Base-by-base conservation (phyloP, 2,329 filamentous ascomycete species). In the Trichoderma guizhouense region DNA sequence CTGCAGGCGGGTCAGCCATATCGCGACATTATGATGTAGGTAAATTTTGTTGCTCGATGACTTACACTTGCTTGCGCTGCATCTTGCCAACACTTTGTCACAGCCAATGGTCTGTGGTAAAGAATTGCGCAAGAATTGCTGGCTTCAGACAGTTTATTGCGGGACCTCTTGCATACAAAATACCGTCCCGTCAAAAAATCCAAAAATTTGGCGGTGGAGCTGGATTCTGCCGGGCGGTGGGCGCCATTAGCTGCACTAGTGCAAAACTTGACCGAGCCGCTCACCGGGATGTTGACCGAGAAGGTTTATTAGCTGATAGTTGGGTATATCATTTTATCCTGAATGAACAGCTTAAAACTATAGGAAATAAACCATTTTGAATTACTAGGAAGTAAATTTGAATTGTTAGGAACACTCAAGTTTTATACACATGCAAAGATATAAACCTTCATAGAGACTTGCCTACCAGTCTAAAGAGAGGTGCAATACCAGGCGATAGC, bases 31-130 rank as follows among this genome's bases (percentile, higher is more conserved):
- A 60, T 34, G 34, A 53, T 24, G 1, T 15, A 12, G 6, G 36
- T 12, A 11, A 11, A 18, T 30, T 30, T 39, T 21, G 30, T 3
- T 36, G 24, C n/a, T 36, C 28, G 24, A 36, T 6, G 21, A 80
- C 84, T 76, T 82, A 86, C 83, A 87, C 83, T 78, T 84, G 83
- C 80, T 90, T 91, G 79, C 89, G 88, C 80, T 87, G 84, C 89
- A 89, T 89, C 66, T 79, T 86, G 76, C 73, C 72, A 72, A 74
- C 73, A 71, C 75, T 76, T 76, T 74, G 68, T 72, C 71, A 70
- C 74, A 73, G 72, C 71, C 74, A 76, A 79, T 77, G 75, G 74
- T 74, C 76, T 67, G 76, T 58, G 74, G 74, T 76, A 77, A 75
- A 74, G 73, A 71, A 73, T 76, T 72, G 77, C 78, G 78, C 77